Percentiles rank a stretch among this genome's conserved stretches.
phyloP scores from a whole-genome alignment of 2,329 filamentous ascomycete species.

The Botrytis pseudocinerea region DNA sequence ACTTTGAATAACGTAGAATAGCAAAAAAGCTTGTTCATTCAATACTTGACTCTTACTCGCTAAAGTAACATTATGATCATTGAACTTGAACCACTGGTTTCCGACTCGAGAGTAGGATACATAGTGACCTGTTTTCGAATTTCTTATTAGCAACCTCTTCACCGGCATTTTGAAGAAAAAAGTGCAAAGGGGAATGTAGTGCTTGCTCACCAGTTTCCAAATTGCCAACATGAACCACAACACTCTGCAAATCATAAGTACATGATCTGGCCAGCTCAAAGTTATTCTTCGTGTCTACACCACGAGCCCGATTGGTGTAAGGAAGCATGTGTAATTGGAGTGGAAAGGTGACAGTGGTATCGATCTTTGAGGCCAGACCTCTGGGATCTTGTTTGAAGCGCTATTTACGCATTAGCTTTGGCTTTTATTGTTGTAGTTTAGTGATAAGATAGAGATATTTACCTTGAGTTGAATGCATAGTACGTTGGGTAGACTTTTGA shows the following conservation, averaged over 20 bases:
- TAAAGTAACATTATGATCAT: slow-evolving; percentile 88
- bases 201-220: slow-evolving; percentile 68
- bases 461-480: slow-evolving; percentile 92
- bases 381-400: slow-evolving; percentile 73
- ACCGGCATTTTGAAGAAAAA: not conserved
- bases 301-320: slow-evolving; percentile 71
- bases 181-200: not conserved
- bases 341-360: slow-evolving; percentile 83
- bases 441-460: not conserved
- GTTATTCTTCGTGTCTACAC: slow-evolving; percentile 51
- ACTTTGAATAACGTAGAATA: slow-evolving; percentile 79
- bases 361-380: slow-evolving; percentile 80
- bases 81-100: slow-evolving; percentile 86
- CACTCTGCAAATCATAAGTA: slow-evolving; percentile 83
- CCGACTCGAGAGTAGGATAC: slow-evolving; percentile 26
- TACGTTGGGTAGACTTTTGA: slow-evolving; percentile 84
- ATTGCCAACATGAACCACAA: slow-evolving; percentile 90
- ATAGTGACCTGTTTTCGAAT: slow-evolving; percentile 25
- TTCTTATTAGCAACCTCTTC: slow-evolving; percentile 66
- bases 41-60: slow-evolving; percentile 84
- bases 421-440: not conserved
- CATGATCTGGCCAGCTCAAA: slow-evolving; percentile 64
- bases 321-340: slow-evolving; percentile 86
- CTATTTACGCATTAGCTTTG: slow-evolving; percentile 41
- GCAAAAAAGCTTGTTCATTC: slow-evolving; percentile 79